A percentile compares a stretch with the other conserved stretches of the same genome.
phyloP scores from a whole-genome alignment of 176 grass and related monocot species.

The Zea luxurians region DNA sequence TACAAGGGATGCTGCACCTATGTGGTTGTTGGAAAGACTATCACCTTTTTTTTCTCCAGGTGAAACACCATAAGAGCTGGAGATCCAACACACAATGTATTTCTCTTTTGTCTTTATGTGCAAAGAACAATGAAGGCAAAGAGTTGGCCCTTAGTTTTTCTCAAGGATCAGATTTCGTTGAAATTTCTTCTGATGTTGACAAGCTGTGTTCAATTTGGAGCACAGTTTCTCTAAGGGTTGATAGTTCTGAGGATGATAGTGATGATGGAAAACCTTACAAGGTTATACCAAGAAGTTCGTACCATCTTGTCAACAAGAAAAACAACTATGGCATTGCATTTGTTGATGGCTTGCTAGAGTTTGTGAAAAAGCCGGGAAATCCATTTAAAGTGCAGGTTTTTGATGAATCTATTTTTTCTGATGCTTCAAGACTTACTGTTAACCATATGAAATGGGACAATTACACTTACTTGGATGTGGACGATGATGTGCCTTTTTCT shows the following conservation, averaged over 20 bases:
- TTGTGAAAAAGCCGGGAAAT: slow-evolving; percentile 81
- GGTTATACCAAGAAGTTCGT: slow-evolving; percentile 50
- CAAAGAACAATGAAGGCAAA: slow-evolving; percentile 55
- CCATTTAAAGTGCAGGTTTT: slow-evolving; percentile 73
- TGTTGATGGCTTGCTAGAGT: slow-evolving; percentile 74
- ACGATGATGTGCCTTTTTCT: slow-evolving; percentile 40
- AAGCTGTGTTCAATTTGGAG: slow-evolving; percentile 63
- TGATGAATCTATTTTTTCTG: slow-evolving; percentile 45
- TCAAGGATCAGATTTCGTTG: slow-evolving; percentile 70
- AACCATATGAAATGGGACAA: slow-evolving; percentile 31
- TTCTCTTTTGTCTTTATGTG: slow-evolving; percentile 68
- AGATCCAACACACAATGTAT: slow-evolving; percentile 47
- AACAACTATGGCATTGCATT: slow-evolving; percentile 67
- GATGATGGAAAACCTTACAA: slow-evolving; percentile 57
- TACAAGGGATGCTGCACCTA: background rate
- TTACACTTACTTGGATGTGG: slow-evolving; percentile 44
- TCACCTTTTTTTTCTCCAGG: slow-evolving; percentile 41
- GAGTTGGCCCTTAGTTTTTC: slow-evolving; percentile 64
- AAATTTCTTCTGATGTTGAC: slow-evolving; percentile 52
- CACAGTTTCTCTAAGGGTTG: slow-evolving; percentile 43
- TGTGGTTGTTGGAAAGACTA: background rate
- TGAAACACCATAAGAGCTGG: slow-evolving; percentile 75
- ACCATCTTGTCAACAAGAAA: slow-evolving; percentile 80
- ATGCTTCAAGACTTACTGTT: slow-evolving; percentile 43
- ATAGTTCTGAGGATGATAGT: slow-evolving; percentile 55